Conservation (phyloP, 345 rosid genomes). For the Hibiscus trionum region DNA sequence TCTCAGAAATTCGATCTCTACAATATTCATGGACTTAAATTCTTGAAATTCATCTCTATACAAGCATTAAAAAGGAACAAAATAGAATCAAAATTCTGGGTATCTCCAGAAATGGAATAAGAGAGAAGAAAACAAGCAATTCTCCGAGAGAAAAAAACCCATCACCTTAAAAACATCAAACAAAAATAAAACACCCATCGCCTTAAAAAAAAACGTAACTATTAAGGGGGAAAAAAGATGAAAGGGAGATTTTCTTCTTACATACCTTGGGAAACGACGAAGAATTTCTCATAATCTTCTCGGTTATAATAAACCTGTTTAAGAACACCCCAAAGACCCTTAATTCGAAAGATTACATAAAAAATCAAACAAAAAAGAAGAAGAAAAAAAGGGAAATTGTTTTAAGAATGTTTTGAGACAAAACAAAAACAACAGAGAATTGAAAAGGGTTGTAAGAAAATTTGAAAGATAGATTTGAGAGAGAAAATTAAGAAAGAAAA, state of each 20-base stretch:
- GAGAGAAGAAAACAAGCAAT: neutral
- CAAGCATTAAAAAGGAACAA: neutral
- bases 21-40: neutral
- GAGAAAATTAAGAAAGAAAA: neutral
- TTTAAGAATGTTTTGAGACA: conserved; percentile 1
- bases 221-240: neutral
- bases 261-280: conserved; percentile 21
- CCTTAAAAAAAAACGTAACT: neutral
- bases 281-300: conserved; percentile 23
- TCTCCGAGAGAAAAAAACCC: neutral
- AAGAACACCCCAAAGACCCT: conserved; percentile 12
- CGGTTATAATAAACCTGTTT: conserved; percentile 12
- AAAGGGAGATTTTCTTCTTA: neutral
- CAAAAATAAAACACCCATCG: neutral
- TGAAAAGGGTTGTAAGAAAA: conserved; percentile 3
- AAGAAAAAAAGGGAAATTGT: neutral
- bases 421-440: neutral
- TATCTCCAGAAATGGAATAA: neutral
- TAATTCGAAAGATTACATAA: conserved; percentile 8
- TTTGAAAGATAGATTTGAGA: conserved; percentile 23
- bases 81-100: conserved; percentile 5
- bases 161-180: conserved; percentile 4
- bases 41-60: conserved; percentile 1
- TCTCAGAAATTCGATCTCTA: neutral
- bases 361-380: neutral